Evolutionary conservation across 352 stramenopile genomes (phyloP), one percentile per base, ranked within the genome.

Genomic region (Pythium sp.): DNA sequence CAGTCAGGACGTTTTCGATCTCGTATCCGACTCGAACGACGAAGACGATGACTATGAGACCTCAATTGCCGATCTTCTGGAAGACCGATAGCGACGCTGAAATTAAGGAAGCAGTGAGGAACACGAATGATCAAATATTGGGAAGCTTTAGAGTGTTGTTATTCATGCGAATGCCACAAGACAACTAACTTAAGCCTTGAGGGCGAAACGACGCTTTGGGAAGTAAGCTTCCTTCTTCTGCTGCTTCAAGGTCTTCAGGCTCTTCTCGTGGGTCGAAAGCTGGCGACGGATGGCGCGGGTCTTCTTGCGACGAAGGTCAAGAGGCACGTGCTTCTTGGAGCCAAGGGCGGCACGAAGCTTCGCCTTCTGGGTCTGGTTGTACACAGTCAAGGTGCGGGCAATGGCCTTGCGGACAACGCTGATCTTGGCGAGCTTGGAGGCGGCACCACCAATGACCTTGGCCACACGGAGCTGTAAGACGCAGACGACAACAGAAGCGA

Each of bases 361-460:
- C 64, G 91, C 85, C 95, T 99, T 99, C 82, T 99, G 94, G 79
- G 95, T 98, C 88, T 99, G 97, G 91, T 99, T 99, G 96, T 99
- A 98, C 55, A 99, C 97, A 67, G 98, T 99, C 68, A 99, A 87
- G 51, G 99, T 93, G 73, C 98, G 97, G 47, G 98, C 98, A 77
- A 99, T 99, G 68, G 92, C 97, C 83, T 99, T 99, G 86, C 98
- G 97, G 24, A 99, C 98, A 47, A 95, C 83, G 76, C 97, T 97
- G 86, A 99, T 99, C 91, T 99, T 99, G 79, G 96, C 94, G 70
- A 99, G 96, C 93, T 99, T 99, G 55, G 96, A 98, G 64, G 97
- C 97, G 41, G 98, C 97, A 64, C 98, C 98, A 69, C 97, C 97
- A 55, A 98, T 99, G 56, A 99, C 97, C 92, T 99, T 99, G 73